Conservation (phyloP, 306 rosid genomes). For the Carpinus fangiana region DNA sequence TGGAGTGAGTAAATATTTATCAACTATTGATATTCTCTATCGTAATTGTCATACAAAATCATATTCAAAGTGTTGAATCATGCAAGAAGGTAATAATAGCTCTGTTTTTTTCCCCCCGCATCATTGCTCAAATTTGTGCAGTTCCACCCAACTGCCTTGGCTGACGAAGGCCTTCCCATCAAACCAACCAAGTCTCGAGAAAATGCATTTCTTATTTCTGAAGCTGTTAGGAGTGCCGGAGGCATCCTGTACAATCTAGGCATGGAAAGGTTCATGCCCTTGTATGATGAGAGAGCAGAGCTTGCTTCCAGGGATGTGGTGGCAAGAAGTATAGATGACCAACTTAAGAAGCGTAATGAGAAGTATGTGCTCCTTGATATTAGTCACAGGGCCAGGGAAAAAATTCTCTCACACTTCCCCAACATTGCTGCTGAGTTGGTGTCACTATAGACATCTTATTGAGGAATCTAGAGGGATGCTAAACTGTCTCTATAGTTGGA, state of each 20-base stretch:
- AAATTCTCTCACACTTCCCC: conserved; percentile 75
- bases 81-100: not conserved
- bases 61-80: not conserved
- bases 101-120: no score
- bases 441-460: no score
- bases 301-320: conserved; percentile 98
- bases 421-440: conserved; percentile 52
- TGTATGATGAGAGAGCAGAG: conserved; percentile 88
- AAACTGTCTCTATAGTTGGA: no score
- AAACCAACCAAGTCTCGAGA: conserved; percentile 58
- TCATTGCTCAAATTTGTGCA: conserved; percentile 71
- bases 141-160: conserved; percentile 95
- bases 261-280: conserved; percentile 94
- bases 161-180: conserved; percentile 87
- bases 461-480: no score
- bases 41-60: conserved; percentile 9
- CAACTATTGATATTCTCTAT: conserved; percentile 3
- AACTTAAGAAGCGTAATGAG: conserved; percentile 77
- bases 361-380: conserved; percentile 84
- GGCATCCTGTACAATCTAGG: conserved; percentile 78
- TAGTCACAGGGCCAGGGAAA: conserved; percentile 77
- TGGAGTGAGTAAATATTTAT: conserved; percentile 74
- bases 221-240: conserved; percentile 93
- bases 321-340: conserved; percentile 95
- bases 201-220: conserved; percentile 82